These are phyloP conservation scores for Sutorius eximius DNA, from an alignment of 1,284 basidiomycete species.

Conservation along the genomic window DNA sequence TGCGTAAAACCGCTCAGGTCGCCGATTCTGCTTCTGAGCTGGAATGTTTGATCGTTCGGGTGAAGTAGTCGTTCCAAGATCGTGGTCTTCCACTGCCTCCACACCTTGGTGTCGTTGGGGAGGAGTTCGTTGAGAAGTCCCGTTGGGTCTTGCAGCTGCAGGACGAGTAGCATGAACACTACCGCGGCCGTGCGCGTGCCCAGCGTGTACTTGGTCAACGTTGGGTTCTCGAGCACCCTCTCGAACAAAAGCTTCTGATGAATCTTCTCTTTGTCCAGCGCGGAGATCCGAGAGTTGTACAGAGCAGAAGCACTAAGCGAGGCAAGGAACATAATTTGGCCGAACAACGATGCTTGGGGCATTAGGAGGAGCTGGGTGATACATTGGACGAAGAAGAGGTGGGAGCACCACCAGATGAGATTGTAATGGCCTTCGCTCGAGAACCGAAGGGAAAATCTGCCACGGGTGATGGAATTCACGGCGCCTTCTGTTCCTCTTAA, in stretches of 20 bases:
- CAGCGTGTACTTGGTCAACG: slow-evolving; percentile 23
- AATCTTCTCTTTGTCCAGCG: slow-evolving; percentile 22
- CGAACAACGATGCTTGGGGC: slow-evolving; percentile 28
- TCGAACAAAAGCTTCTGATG: slow-evolving; percentile 21
- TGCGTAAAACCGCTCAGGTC: too few species aligned
- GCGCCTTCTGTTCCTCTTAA: slow-evolving; percentile 27
- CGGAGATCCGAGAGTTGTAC: slow-evolving; percentile 24
- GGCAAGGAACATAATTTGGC: slow-evolving; percentile 29
- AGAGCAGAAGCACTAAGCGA: slow-evolving; percentile 29
- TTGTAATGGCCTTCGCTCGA: slow-evolving; percentile 12
- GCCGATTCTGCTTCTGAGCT: too few species aligned
- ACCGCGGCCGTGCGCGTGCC: slow-evolving; percentile 28
- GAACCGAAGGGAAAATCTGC: slow-evolving; percentile 31
- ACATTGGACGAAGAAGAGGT: slow-evolving; percentile 25
- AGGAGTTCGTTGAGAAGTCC: slow-evolving; percentile 24
- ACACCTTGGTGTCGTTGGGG: slow-evolving; percentile 30
- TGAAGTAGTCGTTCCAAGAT: slow-evolving; percentile 9
- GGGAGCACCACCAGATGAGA: slow-evolving; percentile 25
- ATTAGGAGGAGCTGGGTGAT: slow-evolving; percentile 29
- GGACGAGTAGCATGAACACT: slow-evolving; percentile 27
- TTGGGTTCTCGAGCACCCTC: slow-evolving; percentile 16
- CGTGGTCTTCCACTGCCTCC: slow-evolving; percentile 24
- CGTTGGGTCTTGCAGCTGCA: slow-evolving; percentile 16
- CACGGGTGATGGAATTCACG: slow-evolving; percentile 31
- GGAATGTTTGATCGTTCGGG: too few species aligned